These are phyloP conservation scores for Eimeria brunetti DNA, from an alignment of 169 alveolate species.

Conservation along the genomic window DNA sequence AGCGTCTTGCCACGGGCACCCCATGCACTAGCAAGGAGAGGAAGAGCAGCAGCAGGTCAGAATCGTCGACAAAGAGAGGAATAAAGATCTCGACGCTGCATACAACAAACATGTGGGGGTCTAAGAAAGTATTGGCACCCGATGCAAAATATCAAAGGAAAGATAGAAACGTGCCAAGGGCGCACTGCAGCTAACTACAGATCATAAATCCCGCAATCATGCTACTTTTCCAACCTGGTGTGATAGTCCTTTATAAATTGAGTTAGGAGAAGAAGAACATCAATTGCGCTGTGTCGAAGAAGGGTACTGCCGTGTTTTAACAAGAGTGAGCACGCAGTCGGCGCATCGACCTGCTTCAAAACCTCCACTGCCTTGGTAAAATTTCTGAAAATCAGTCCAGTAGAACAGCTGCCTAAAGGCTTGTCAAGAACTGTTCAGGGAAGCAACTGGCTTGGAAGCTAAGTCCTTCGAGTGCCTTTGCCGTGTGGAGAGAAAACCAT, in stretches of 20 bases:
- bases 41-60: slow-evolving; percentile 53
- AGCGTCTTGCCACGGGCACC: slow-evolving; percentile 50
- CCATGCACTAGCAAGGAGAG: slow-evolving; percentile 63
- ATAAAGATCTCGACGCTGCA: slow-evolving; percentile 76
- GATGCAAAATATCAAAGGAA: not conserved
- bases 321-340: slow-evolving; percentile 76
- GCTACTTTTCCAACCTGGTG: slow-evolving; percentile 52
- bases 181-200: slow-evolving; percentile 9
- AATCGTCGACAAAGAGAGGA: slow-evolving; percentile 76
- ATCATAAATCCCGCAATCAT: not conserved
- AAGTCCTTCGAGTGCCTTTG: not conserved
- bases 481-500: not conserved
- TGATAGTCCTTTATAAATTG: slow-evolving; percentile 65
- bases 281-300: slow-evolving; percentile 66
- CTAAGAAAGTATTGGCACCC: not conserved
- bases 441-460: not conserved
- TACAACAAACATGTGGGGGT: not conserved
- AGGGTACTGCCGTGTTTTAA: slow-evolving; percentile 73
- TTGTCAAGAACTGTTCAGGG: not conserved
- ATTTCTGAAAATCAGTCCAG: not conserved
- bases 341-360: slow-evolving; percentile 77
- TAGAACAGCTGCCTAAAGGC: not conserved
- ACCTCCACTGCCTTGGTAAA: slow-evolving; percentile 57
- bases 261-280: slow-evolving; percentile 56
- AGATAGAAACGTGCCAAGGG: not conserved